Base-by-base conservation (phyloP, 139 green algal species). In the Tetraselmis striata region DNA sequence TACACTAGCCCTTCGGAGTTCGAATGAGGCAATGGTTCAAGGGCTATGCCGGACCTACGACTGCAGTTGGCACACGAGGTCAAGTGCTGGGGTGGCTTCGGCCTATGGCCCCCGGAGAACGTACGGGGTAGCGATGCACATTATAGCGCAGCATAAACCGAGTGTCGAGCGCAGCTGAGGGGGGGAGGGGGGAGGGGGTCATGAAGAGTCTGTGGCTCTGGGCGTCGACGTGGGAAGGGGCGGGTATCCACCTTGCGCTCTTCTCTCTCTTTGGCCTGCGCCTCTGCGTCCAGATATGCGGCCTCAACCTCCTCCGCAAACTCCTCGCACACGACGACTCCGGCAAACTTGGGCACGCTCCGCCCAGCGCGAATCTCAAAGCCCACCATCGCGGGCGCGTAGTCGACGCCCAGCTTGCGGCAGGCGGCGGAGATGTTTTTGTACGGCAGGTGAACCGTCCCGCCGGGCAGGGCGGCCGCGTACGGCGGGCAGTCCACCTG, bases 401-500 rank as follows among this genome's bases (percentile, higher is more conserved):
- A 96, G 82, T 97, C 94, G 26, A 97, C 77, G 1, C 83, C 87
- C 76, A 97, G 86, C 30, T 76, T 32, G 76, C 83, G 85, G 86
- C 88, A 93, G 2, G 88, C 80, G 24, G 1, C 2, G 1, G 28
- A 24, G 24, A 92, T 23, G 32, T 28, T 22, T 23, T 80, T 87
- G 83, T 83, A 24, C 2, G 77, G 79, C 18, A 94, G 59, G 77
- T 93, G 85, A 1, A 88, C 84, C 1, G 90, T 94, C 32, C 93
- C 93, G 30, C 31, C 23, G 2, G 94, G 94, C 76, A 98, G 83
- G 0, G 29, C 30, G 0, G 79, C 27, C 0, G 84, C 83, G 25
- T 96, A 86, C 27, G 94, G 94, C 29, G 94, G 94, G 23, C 86
- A 88, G 78, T 96, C 91, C n/a, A 98, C 89, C 79, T 96, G 96